These are phyloP conservation scores for Cyanodermella asteris DNA, from an alignment of 2,329 filamentous ascomycete genomes.

Conservation along the genomic window DNA sequence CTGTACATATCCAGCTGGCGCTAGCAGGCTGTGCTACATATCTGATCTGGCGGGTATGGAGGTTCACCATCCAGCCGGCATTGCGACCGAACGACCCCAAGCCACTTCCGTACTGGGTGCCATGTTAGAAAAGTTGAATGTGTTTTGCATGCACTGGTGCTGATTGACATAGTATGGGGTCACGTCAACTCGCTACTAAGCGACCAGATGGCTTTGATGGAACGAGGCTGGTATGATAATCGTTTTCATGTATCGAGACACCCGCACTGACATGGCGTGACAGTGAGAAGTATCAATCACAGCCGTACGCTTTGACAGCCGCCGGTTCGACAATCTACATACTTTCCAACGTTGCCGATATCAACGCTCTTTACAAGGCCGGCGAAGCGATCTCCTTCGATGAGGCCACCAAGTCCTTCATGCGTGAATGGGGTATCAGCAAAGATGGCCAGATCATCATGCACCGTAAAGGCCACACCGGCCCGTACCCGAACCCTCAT, in stretches of 20 bases:
- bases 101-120: slow-evolving; percentile 3
- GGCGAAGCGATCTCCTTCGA: slow-evolving; percentile 1
- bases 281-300: too few species aligned
- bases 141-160: too few species aligned
- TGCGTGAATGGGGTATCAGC: background rate
- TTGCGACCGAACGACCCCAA: slow-evolving; percentile 1
- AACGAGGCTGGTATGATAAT: too few species aligned
- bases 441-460: background rate
- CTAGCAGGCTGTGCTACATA: too few species aligned
- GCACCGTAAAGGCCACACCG: background rate
- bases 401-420: background rate
- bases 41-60: slow-evolving; percentile 2
- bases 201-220: too few species aligned
- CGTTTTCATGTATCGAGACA: too few species aligned
- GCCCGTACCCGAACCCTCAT: slow-evolving; percentile 1
- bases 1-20: too few species aligned
- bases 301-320: slow-evolving; percentile 1
- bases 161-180: too few species aligned
- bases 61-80: background rate
- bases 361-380: background rate
- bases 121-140: too few species aligned
- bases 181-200: too few species aligned
- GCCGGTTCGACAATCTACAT: background rate
- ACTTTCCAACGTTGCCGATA: background rate
- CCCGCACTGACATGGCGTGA: too few species aligned